These are phyloP conservation scores for Lepidopterella palustris DNA, from an alignment of 495 filamentous ascomycete genomes.

Conservation along the genomic window DNA sequence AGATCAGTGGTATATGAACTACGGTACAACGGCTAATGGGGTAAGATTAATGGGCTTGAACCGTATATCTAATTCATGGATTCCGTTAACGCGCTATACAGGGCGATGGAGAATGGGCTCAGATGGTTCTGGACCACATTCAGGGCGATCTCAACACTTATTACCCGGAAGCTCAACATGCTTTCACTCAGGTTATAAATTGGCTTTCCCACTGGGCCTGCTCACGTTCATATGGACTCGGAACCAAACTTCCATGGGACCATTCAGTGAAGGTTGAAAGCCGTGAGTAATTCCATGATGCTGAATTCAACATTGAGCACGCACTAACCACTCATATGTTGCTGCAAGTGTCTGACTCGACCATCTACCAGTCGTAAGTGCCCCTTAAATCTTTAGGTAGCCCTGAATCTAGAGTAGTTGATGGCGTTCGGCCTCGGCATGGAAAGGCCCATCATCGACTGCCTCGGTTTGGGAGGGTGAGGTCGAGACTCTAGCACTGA, in stretches of 20 bases:
- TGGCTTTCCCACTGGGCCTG: conserved; percentile 98
- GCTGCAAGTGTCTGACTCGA: conserved; percentile 86
- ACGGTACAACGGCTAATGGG: conserved; percentile 60
- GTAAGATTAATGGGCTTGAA: too few relatives aligned
- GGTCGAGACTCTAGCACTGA: too few relatives aligned
- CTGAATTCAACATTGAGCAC: too few relatives aligned
- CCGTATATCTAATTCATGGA: too few relatives aligned
- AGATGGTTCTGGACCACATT: conserved; percentile 66
- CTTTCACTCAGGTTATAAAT: conserved; percentile 72
- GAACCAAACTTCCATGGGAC: conserved; percentile 95
- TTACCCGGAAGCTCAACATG: conserved; percentile 69
- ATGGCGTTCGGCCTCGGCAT: too few relatives aligned
- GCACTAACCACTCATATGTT: too few relatives aligned
- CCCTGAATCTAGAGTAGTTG: too few relatives aligned
- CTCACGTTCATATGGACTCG: conserved; percentile 83
- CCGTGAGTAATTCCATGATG: not conserved
- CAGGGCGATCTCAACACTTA: conserved; percentile 72
- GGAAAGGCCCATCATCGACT: too few relatives aligned
- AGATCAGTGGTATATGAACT: conserved; percentile 96
- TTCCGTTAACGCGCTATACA: too few relatives aligned
- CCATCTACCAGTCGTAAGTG: conserved; percentile 94
- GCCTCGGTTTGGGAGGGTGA: too few relatives aligned
- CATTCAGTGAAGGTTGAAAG: conserved; percentile 16
- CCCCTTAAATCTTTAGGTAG: too few relatives aligned
- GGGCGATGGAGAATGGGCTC: conserved; percentile 64